Evolutionary conservation across 257 asterid genomes (phyloP), one percentile per base, ranked within the genome.

Genomic region (Plantago ovata): DNA sequence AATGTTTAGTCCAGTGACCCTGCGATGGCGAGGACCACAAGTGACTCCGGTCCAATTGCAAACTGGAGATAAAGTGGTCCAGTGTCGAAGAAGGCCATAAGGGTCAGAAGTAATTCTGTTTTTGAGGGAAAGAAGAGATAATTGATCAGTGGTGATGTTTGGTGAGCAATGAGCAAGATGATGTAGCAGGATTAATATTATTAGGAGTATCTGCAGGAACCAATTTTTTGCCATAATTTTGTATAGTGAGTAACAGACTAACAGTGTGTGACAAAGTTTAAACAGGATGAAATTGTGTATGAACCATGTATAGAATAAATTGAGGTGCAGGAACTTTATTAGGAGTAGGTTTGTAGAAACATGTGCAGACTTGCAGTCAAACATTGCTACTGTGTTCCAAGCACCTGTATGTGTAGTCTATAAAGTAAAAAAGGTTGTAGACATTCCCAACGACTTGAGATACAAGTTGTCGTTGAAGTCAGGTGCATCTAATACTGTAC

Each of bases 311-410:
- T n/a, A n/a, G n/a, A n/a, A n/a, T n/a, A n/a, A n/a, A n/a, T n/a
- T n/a, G n/a, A n/a, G n/a, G n/a, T n/a, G n/a, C n/a, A n/a, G n/a
- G n/a, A n/a, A n/a, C n/a, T n/a, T n/a, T n/a, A n/a, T n/a, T n/a
- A n/a, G n/a, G n/a, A n/a, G n/a, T n/a, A n/a, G n/a, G n/a, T n/a
- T n/a, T n/a, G n/a, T n/a, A 62, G 96, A 89, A 70, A 81, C 85
- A 0, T 94, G 58, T 21, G 91, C 96, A n/a, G 94, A 81, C 66
- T 64, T 89, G 33, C 75, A 42, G 53, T 83, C 88, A 15, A 79
- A 56, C 55, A 4, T 89, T 45, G 59, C 51, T 15, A 54, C 72
- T 5, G 10, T 85, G 71, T 48, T 61, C 38, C 63, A 65, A n/a
- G 78, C 93, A 3, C 82, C 82, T n/a, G 9, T 49, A 4, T 14